phyloP scores from a whole-genome alignment of 1,139 yeast species.

The Candida gigantensis region DNA sequence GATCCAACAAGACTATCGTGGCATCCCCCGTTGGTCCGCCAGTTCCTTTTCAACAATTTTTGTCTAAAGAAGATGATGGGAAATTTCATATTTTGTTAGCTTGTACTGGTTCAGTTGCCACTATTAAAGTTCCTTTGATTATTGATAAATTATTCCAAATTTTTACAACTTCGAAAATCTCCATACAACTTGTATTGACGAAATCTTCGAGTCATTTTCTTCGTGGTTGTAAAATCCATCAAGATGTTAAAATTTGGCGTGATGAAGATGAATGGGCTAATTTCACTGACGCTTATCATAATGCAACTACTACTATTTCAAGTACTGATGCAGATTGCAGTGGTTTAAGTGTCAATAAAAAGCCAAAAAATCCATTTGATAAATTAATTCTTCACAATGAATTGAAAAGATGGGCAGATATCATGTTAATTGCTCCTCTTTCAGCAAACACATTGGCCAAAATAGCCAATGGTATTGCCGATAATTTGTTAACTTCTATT shows the following conservation, averaged over 20 bases:
- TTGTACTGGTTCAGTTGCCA: constrained; percentile 95
- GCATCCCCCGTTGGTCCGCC: constrained; percentile 66
- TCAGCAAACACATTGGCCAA: constrained; percentile 94
- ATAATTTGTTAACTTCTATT: constrained; percentile 80
- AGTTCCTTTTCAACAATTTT: constrained; percentile 71
- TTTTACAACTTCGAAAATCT: constrained; percentile 68
- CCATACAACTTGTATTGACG: constrained; percentile 85
- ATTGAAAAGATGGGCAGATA: constrained; percentile 93
- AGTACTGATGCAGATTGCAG: constrained; percentile 2
- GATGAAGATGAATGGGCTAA: constrained; percentile 89
- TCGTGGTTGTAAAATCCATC: constrained; percentile 73
- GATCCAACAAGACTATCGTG: constrained; percentile 38
- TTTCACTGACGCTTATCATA: constrained; percentile 39
- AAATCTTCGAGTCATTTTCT: constrained; percentile 81
- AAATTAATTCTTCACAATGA: constrained; percentile 76
- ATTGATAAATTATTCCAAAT: constrained; percentile 79
- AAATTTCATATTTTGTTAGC: constrained; percentile 86
- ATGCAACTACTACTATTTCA: constrained; percentile 15
- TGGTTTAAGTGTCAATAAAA: constrained; percentile 18
- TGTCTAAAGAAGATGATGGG: constrained; percentile 72
- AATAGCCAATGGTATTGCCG: constrained; percentile 87
- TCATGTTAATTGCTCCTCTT: constrained; percentile 85
- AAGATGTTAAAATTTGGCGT: constrained; percentile 87
- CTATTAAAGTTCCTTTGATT: constrained; percentile 85
- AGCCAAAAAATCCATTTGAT: constrained; percentile 42